Conservation (phyloP, 1,139 yeast genomes). For the Lodderomyces margitis region DNA sequence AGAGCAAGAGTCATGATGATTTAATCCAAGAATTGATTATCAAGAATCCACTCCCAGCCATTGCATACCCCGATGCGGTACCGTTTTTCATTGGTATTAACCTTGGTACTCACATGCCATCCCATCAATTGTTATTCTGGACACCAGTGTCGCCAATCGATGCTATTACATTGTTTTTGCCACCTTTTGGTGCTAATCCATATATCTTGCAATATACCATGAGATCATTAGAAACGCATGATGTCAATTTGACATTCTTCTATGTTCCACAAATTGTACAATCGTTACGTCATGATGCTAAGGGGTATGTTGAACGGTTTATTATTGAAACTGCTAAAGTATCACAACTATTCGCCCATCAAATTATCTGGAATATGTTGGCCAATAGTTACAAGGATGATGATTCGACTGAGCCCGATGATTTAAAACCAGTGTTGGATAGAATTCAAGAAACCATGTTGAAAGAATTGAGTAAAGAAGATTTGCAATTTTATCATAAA, state of each 20-base stretch:
- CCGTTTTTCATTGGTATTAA: slow-evolving; percentile 51
- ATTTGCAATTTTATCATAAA: slow-evolving; percentile 65
- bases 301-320: slow-evolving; percentile 85
- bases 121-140: slow-evolving; percentile 65
- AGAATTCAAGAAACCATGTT: slow-evolving; percentile 69
- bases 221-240: slow-evolving; percentile 86
- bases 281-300: slow-evolving; percentile 73
- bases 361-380: slow-evolving; percentile 95
- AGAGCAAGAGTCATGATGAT: slow-evolving; percentile 40
- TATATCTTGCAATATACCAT: slow-evolving; percentile 80
- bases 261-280: slow-evolving; percentile 98
- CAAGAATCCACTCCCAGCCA: slow-evolving; percentile 60
- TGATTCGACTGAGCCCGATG: slow-evolving; percentile 76
- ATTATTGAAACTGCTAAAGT: slow-evolving; percentile 91
- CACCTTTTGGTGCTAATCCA: slow-evolving; percentile 68
- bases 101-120: slow-evolving; percentile 39
- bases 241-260: slow-evolving; percentile 85
- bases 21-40: slow-evolving; percentile 48
- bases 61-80: slow-evolving; percentile 63
- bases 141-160: slow-evolving; percentile 78
- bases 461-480: slow-evolving; percentile 55
- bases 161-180: slow-evolving; percentile 80
- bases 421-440: slow-evolving; percentile 80
- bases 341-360: slow-evolving; percentile 92
- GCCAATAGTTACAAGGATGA: slow-evolving; percentile 94